Evolutionary conservation across 305 asterid species (phyloP).

Genomic region (Petunia hybrid): DNA sequence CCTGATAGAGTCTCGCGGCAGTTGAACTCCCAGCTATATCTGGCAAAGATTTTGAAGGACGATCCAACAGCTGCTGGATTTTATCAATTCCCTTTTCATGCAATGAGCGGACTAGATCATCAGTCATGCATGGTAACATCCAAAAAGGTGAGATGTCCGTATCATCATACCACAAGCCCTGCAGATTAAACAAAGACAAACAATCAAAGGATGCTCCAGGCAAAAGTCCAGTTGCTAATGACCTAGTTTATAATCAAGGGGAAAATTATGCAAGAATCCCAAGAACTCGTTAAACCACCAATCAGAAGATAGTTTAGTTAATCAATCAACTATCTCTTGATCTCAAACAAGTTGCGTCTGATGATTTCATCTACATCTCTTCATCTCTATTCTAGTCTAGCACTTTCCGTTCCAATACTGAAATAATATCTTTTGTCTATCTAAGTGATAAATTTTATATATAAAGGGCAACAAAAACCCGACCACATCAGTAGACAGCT

Average conservation of each 20-base stretch:
- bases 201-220: slow-evolving; percentile 22
- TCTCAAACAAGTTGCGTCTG: slow-evolving; percentile 18
- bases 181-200: slow-evolving; percentile 40
- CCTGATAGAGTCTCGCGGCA: slow-evolving; percentile 77
- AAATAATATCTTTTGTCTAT: neutral
- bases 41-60: slow-evolving; percentile 55
- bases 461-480: too few relatives aligned
- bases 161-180: slow-evolving; percentile 84
- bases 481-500: neutral
- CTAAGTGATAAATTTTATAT: neutral
- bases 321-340: slow-evolving; percentile 1
- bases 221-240: slow-evolving; percentile 25
- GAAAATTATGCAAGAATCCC: neutral
- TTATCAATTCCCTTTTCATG: slow-evolving; percentile 65
- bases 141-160: slow-evolving; percentile 63
- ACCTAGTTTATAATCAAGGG: slow-evolving; percentile 25
- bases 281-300: slow-evolving; percentile 18
- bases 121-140: slow-evolving; percentile 94
- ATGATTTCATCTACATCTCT: neutral
- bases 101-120: slow-evolving; percentile 66
- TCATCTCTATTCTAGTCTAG: neutral
- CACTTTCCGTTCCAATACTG: neutral
- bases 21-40: slow-evolving; percentile 53
- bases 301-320: slow-evolving; percentile 1
- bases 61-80: slow-evolving; percentile 72